Base-by-base conservation (phyloP, 352 stramenopile genomes). In the Pythium vanterpoolii region DNA sequence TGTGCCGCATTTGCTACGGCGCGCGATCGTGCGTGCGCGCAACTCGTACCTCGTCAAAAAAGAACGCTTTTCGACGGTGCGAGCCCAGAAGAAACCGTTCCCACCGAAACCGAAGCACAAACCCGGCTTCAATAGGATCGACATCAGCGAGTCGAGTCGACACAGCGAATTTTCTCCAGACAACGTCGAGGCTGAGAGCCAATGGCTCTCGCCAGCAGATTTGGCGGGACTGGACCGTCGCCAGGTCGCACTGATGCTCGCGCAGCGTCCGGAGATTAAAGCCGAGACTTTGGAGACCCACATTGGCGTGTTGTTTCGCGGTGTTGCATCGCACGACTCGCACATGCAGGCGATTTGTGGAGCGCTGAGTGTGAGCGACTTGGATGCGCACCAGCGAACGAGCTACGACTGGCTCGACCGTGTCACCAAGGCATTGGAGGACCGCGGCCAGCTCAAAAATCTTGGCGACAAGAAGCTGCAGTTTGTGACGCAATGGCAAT, bases 391-490 rank as follows among this genome's bases (percentile, higher is more conserved):
- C 57, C 76, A 86, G 24, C 48, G 70, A 40, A 82, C 74, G 30
- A 83, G 73, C 64, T 86, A 77, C 57, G 74, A 82, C 45, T 86
- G 73, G 76, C 45, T 86, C 53, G 76, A 86, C 45, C 69, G 72
- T 27, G 50, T 83, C 26, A 78, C 74, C 11, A 56, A 65, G n/a
- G 72, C 59, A 47, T 64, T 86, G 43, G 71, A 72, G 14, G 73
- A 80, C 27, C 52, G 56, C 14, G 73, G 68, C 7, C 50, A 43
- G 4, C 45, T 76, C 45, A 74, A 68, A 23, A 66, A 59, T 10
- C 60, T 78, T n/a, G 59, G 57, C 8, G 34, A 18, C 38, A 23
- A 11, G 16, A 65, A 66, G 23, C 36, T 87, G 2, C 65, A 71
- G 8, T 55, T 87, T 9, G 56, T 85, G 24, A 84, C 76, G 50